These are phyloP conservation scores for Trichomonas tenax DNA, from an alignment of 208 protist species.

Conservation along the genomic window DNA sequence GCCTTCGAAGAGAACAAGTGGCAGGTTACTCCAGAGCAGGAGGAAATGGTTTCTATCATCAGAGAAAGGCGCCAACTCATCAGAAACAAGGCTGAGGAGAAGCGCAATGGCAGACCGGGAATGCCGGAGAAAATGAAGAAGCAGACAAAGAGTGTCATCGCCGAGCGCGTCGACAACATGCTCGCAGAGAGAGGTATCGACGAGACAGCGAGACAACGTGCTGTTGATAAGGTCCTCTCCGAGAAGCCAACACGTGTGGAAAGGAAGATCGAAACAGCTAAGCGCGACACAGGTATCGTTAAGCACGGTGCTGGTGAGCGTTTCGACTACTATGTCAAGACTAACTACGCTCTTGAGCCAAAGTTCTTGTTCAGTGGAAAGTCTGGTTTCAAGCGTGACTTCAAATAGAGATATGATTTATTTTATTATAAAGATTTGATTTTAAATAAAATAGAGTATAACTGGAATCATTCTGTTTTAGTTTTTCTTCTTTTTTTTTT, in stretches of 20 bases:
- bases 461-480: no score
- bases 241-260: neutral
- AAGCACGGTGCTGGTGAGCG: neutral
- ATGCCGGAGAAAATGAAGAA: neutral
- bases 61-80: neutral
- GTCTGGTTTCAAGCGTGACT: neutral
- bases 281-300: neutral
- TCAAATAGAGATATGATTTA: neutral
- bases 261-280: neutral
- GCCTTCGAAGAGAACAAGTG: neutral
- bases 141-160: neutral
- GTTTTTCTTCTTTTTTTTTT: no score
- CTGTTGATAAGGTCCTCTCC: neutral
- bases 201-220: neutral
- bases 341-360: neutral
- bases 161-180: neutral
- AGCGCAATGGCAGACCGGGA: neutral
- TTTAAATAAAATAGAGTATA: no score
- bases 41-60: neutral
- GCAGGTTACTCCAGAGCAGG: neutral
- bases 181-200: neutral
- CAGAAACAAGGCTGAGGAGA: neutral
- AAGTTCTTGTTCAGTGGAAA: slow-evolving; percentile 5
- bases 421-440: no score
- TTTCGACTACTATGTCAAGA: slow-evolving; percentile 1